These are phyloP conservation scores for Scenedesmus sp. DNA, from an alignment of 163 green algal species.

Conservation along the genomic window DNA sequence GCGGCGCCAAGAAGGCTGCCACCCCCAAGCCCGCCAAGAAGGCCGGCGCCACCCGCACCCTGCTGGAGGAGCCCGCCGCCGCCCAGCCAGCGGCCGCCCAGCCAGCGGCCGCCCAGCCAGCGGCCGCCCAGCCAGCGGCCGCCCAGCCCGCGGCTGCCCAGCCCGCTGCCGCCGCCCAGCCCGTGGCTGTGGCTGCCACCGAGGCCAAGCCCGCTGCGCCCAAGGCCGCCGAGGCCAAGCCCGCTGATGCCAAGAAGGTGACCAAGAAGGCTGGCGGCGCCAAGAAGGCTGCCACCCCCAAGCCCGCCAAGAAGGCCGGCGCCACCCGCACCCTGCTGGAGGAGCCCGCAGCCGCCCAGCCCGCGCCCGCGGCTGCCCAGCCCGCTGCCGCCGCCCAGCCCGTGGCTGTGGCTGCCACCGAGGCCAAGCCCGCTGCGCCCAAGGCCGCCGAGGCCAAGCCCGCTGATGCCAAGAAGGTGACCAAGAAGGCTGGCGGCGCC, in stretches of 20 bases:
- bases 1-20: neutral
- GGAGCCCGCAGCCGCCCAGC: neutral
- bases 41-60: too few species aligned
- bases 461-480: neutral
- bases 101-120: too few species aligned
- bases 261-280: neutral
- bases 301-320: too few species aligned
- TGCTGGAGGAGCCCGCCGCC: constrained; percentile 11
- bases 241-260: neutral
- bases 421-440: neutral
- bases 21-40: neutral
- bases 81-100: too few species aligned
- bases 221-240: neutral
- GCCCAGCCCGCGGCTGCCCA: neutral
- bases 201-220: neutral
- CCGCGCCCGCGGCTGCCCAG: neutral
- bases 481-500: neutral
- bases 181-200: neutral
- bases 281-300: neutral
- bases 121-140: too few species aligned
- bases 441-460: neutral
- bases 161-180: neutral
- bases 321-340: constrained; percentile 11
- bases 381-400: neutral
- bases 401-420: neutral